Conservation (phyloP, 805 yeast genomes). For the Suhomyces tanzawaensis region DNA sequence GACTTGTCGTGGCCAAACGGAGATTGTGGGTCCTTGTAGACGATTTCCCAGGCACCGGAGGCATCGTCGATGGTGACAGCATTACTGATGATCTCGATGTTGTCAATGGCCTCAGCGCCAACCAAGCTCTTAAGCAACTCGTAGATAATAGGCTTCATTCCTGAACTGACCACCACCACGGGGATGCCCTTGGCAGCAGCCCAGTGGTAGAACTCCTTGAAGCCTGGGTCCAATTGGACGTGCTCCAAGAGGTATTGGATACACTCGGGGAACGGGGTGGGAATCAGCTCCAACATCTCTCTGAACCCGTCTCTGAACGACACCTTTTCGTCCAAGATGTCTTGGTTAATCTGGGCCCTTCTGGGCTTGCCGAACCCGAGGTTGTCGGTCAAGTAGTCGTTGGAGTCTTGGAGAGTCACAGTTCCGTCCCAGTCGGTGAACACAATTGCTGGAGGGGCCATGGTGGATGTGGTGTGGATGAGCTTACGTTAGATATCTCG, state of each 20-base stretch:
- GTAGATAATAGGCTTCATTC: conserved; percentile 89
- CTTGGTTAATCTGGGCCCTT: conserved; percentile 66
- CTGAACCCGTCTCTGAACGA: conserved; percentile 81
- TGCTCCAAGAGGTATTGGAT: conserved; percentile 62
- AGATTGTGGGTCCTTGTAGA: conserved; percentile 76
- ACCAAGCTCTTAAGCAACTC: conserved; percentile 72
- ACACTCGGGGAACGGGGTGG: conserved; percentile 78
- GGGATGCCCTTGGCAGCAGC: conserved; percentile 71
- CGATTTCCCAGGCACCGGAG: conserved; percentile 75
- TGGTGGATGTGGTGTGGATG: conserved; percentile 1
- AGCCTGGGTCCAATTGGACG: conserved; percentile 86
- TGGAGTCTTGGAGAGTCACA: conserved; percentile 91
- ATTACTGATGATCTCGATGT: conserved; percentile 55
- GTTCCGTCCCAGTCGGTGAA: conserved; percentile 99
- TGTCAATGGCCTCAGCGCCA: conserved; percentile 64
- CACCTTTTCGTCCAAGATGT: conserved; percentile 64
- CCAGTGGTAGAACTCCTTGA: conserved; percentile 78
- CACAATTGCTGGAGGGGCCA: conserved; percentile 60
- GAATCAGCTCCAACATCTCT: conserved; percentile 77
- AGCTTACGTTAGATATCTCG: background rate
- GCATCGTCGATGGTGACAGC: conserved; percentile 54
- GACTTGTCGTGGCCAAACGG: conserved; percentile 95
- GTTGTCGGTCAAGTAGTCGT: conserved; percentile 85
- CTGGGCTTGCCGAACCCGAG: conserved; percentile 78
- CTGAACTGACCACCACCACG: conserved; percentile 82